Base-by-base conservation (phyloP, 371 early-diverging fungal genomes). In the Mucor saturninus region DNA sequence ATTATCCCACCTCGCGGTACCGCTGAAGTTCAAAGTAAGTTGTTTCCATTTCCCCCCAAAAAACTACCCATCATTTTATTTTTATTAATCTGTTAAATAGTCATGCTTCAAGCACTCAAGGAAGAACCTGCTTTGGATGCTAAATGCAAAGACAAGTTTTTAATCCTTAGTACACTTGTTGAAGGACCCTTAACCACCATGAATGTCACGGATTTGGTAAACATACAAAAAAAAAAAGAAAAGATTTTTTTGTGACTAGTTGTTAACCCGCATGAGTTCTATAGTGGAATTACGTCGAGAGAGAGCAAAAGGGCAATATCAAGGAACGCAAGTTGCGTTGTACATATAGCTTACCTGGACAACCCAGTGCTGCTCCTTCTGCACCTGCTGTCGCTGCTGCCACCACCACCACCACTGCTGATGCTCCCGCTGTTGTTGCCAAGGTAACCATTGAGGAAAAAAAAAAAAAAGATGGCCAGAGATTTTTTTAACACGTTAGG, bases 71-170 rank as follows among this genome's bases (percentile, higher is more conserved):
- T 37, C 15, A 11, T 15, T n/a, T 49, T 49, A 21, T 54, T 21
- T n/a, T 52, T 32, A 9, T 31, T 52, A 30, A 14, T 9, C 26
- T 32, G 30, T n/a, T 54, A 15, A 45, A 26, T 54, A 86, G 92
- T 94, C 9, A 77, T 91, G 50, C 74, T 92, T 64, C 94, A 94
- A 71, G 88, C 91, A 2, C 83, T 90, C 76, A 78, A 80, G 62
- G 89, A 90, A 56, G 92, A 91, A 38, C 87, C 87, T 8, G 80
- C 89, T 32, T 65, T 72, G 0, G 90, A 88, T 56, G 80, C 69
- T 61, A 90, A 87, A 54, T 90, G 91, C 77, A 90, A 87, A 64
- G 95, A 95, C 85, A 94, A 94, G 78, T 95, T 95, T 66, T 72
- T 94, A 35, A 84, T 95, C 15, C 89, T 93, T 66, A 85, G 86